A percentile compares a stretch with the other conserved stretches of the same genome.
These are phyloP conservation scores for Boletus rex-veris DNA, from an alignment of 768 basidiomycete species.

Conservation along the genomic window DNA sequence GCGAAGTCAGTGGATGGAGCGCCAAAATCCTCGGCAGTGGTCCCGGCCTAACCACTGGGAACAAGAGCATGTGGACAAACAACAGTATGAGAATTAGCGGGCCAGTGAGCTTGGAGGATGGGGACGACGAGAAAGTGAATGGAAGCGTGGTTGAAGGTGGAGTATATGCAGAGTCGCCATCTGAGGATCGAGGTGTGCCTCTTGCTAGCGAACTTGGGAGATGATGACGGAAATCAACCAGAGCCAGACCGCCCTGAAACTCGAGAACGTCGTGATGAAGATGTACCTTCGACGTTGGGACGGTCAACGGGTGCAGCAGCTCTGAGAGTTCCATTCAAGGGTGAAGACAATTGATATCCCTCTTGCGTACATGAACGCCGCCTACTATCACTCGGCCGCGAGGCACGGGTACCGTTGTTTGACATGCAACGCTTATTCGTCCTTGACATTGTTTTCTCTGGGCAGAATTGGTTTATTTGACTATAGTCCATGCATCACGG, in stretches of 20 bases:
- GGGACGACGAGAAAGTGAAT: slow-evolving; percentile 32
- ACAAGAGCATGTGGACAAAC: slow-evolving; percentile 58
- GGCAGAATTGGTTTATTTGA: slow-evolving; percentile 4
- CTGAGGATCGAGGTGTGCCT: slow-evolving; percentile 5
- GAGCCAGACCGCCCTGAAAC: slow-evolving; percentile 3
- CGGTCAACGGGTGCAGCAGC: slow-evolving; percentile 23
- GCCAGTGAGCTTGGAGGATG: slow-evolving; percentile 47
- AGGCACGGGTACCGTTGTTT: background rate
- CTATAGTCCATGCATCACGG: slow-evolving; percentile 7
- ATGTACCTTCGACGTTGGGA: slow-evolving; percentile 24
- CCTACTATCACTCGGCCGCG: background rate
- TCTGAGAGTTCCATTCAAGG: slow-evolving; percentile 8
- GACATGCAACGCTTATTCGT: background rate
- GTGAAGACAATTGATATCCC: slow-evolving; percentile 2
- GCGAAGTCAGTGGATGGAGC: slow-evolving; percentile 86
- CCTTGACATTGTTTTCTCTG: background rate
- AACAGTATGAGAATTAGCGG: slow-evolving; percentile 59
- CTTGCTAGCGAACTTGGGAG: slow-evolving; percentile 1
- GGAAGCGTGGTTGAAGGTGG: slow-evolving; percentile 17
- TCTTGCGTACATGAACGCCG: background rate
- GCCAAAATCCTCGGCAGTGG: slow-evolving; percentile 54
- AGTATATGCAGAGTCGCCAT: slow-evolving; percentile 5
- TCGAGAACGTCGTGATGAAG: slow-evolving; percentile 13
- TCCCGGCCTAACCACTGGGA: slow-evolving; percentile 45
- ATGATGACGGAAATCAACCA: slow-evolving; percentile 4